These are phyloP conservation scores for Batkoa obscura DNA, from an alignment of 371 early-diverging fungal genomes.

Conservation along the genomic window DNA sequence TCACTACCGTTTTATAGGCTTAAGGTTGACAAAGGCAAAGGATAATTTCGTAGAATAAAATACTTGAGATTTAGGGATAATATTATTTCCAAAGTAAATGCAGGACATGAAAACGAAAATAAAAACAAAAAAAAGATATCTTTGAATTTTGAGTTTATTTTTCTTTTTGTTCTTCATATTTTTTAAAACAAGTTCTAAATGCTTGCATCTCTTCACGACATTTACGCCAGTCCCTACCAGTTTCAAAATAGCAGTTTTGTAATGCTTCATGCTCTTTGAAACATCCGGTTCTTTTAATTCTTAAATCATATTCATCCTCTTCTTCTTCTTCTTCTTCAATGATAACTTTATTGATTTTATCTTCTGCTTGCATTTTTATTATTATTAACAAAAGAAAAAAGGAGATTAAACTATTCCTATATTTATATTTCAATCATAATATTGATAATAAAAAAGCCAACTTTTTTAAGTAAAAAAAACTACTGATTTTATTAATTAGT, in stretches of 20 bases:
- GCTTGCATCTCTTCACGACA: slow-evolving; percentile 48
- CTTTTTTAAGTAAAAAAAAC: no score
- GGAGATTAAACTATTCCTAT: no score
- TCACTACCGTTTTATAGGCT: slow-evolving; percentile 61
- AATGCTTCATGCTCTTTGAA: slow-evolving; percentile 47
- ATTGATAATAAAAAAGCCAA: no score
- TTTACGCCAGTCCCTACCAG: slow-evolving; percentile 54
- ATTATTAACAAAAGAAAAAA: no score
- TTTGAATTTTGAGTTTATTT: background rate
- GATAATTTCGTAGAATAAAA: slow-evolving; percentile 47
- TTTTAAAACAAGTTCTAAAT: slow-evolving; percentile 34
- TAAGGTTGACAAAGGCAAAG: slow-evolving; percentile 70
- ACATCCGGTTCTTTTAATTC: slow-evolving; percentile 48
- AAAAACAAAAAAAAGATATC: background rate
- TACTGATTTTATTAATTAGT: no score
- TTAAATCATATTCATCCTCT: slow-evolving; percentile 37
- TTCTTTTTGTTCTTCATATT: background rate
- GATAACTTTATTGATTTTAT: background rate
- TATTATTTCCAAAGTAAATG: slow-evolving; percentile 34
- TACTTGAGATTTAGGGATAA: slow-evolving; percentile 38
- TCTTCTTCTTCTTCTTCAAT: slow-evolving; percentile 9
- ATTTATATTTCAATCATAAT: no score
- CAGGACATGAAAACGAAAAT: background rate
- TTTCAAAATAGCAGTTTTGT: slow-evolving; percentile 47
- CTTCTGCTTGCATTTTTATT: no score